Percentiles rank a stretch among this genome's conserved stretches.
These are phyloP conservation scores for Malassezia vespertilionis DNA, from an alignment of 1,284 basidiomycete species.

Conservation along the genomic window DNA sequence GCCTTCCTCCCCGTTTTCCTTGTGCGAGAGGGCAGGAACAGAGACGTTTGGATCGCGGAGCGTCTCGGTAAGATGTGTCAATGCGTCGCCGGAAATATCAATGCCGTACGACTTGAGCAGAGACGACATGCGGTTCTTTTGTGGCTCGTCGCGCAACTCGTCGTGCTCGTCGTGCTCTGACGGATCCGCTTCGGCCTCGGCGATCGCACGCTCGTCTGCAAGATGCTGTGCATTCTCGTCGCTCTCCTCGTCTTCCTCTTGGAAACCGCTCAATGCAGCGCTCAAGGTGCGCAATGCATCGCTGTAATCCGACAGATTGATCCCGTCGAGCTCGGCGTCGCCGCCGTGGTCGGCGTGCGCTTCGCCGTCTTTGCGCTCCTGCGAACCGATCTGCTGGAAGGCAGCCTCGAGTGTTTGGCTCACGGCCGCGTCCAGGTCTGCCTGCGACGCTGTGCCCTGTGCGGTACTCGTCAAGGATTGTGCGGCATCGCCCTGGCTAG, in stretches of 20 bases:
- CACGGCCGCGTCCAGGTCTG: slow-evolving; percentile 32
- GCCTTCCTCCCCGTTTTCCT: background rate
- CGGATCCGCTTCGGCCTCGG: slow-evolving; percentile 30
- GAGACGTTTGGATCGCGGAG: slow-evolving; percentile 17
- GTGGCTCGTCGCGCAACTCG: background rate
- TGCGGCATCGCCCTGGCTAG: slow-evolving; percentile 7
- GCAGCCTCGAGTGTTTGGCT: slow-evolving; percentile 33
- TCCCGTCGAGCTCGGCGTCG: slow-evolving; percentile 21
- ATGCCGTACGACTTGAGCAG: slow-evolving; percentile 18
- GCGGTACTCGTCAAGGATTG: background rate
- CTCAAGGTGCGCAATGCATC: slow-evolving; percentile 35
- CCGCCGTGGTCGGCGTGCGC: background rate
- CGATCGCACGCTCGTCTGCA: slow-evolving; percentile 33
- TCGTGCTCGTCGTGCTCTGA: background rate
- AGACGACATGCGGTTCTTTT: slow-evolving; percentile 9
- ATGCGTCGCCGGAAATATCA: slow-evolving; percentile 26
- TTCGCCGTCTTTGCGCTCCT: background rate
- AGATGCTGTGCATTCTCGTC: slow-evolving; percentile 18
- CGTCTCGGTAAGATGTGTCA: slow-evolving; percentile 31
- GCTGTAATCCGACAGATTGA: slow-evolving; percentile 32
- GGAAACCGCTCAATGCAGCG: slow-evolving; percentile 22
- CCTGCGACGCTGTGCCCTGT: slow-evolving; percentile 13
- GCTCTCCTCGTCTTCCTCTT: slow-evolving; percentile 20
- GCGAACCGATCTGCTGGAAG: slow-evolving; percentile 27
- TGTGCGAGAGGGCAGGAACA: background rate